Evolutionary conservation across 305 asterid species (phyloP).

Genomic region (Salvia sclarea): DNA sequence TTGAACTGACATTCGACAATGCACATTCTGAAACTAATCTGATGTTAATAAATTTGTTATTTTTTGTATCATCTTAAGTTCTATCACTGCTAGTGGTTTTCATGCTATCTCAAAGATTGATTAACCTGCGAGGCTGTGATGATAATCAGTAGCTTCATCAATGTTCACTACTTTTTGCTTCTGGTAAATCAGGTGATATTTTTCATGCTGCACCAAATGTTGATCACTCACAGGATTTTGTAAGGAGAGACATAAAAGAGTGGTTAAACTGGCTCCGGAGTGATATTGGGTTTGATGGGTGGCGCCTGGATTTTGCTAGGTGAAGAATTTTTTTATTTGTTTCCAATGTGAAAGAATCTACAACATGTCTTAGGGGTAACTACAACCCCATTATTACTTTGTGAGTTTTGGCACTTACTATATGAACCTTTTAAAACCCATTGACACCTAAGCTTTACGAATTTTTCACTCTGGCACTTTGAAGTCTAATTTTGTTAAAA

Average conservation of each 20-base stretch:
- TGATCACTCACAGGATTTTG: conserved; percentile 64
- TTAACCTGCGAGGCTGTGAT: conserved; percentile 7
- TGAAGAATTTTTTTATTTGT: neutral
- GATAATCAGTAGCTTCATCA: neutral
- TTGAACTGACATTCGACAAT: neutral
- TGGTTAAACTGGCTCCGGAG: conserved; percentile 54
- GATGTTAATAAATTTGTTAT: neutral
- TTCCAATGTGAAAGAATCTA: neutral
- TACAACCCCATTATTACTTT: neutral
- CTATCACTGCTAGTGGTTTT: neutral
- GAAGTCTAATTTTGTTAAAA: neutral
- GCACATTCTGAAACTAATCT: neutral
- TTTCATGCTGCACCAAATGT: conserved; percentile 66
- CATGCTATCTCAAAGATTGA: neutral
- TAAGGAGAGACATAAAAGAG: conserved; percentile 48
- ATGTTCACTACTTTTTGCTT: conserved; percentile 11
- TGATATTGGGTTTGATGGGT: conserved; percentile 61
- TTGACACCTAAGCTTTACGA: neutral
- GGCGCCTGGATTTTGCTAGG: conserved; percentile 61
- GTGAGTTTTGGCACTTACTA: neutral
- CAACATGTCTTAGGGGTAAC: neutral
- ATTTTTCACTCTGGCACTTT: neutral
- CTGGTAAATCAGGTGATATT: conserved; percentile 41
- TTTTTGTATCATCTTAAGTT: neutral
- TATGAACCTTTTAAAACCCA: neutral